Conservation (phyloP, 2,329 filamentous ascomycete genomes). For the Diatrype stigma region DNA sequence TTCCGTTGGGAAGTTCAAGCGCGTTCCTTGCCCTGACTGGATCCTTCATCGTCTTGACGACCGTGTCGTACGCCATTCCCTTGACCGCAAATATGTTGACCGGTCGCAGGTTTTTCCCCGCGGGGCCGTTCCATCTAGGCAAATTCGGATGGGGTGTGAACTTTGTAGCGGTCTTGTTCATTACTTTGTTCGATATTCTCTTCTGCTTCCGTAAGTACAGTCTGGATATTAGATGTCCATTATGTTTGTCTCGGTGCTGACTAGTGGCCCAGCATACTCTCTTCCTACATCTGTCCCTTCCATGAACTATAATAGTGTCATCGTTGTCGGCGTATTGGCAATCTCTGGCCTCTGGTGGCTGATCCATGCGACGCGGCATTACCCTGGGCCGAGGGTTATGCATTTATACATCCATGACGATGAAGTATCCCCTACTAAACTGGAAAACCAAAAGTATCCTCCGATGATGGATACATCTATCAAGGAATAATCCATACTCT, state of each 20-base stretch:
- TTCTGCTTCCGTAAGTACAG: conserved; percentile 53
- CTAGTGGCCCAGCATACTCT: conserved; percentile 29
- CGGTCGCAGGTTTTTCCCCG: conserved; percentile 45
- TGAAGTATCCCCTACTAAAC: neutral
- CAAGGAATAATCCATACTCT: neutral
- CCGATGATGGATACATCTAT: neutral
- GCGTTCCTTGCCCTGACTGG: conserved; percentile 56
- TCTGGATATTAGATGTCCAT: neutral
- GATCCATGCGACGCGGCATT: conserved; percentile 41
- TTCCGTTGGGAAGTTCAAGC: conserved; percentile 49
- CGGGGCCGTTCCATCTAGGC: conserved; percentile 51
- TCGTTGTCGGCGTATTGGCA: conserved; percentile 44
- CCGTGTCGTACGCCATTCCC: conserved; percentile 48
- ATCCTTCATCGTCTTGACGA: conserved; percentile 54
- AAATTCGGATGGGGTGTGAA: conserved; percentile 47
- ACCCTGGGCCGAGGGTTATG: conserved; percentile 48
- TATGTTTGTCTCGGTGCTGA: too few species aligned
- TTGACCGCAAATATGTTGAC: conserved; percentile 48
- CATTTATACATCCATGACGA: conserved; percentile 38
- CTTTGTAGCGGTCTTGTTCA: conserved; percentile 44
- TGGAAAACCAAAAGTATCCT: neutral
- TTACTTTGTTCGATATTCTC: conserved; percentile 52
- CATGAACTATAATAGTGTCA: conserved; percentile 54
- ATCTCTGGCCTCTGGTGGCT: conserved; percentile 48
- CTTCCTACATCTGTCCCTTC: conserved; percentile 35